phyloP scores from a whole-genome alignment of 176 grass and related monocot genomes.

The Ensete glaucum region DNA sequence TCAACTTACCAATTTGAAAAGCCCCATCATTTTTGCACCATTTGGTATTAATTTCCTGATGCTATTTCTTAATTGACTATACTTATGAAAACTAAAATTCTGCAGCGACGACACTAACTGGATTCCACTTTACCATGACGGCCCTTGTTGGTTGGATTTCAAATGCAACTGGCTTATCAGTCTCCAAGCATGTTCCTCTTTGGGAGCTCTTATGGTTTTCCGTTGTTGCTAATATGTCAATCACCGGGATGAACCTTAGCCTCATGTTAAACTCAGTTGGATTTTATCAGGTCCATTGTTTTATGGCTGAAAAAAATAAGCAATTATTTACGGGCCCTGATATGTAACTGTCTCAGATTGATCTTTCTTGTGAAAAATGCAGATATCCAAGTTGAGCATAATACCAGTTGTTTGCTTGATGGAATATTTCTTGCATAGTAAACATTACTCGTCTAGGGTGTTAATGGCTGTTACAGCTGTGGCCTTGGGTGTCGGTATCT shows the following conservation, averaged over 20 bases:
- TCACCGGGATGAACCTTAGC: slow-evolving; percentile 97
- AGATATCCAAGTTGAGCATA: slow-evolving; percentile 97
- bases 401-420: slow-evolving; percentile 89
- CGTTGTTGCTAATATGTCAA: slow-evolving; percentile 88
- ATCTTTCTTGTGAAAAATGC: slow-evolving; percentile 2
- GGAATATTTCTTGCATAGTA: slow-evolving; percentile 85
- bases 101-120: slow-evolving; percentile 83
- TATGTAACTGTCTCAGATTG: slow-evolving; percentile 1
- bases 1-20: neutral
- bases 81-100: neutral
- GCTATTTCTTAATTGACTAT: neutral
- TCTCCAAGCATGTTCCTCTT: slow-evolving; percentile 75
- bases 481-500: slow-evolving; percentile 75
- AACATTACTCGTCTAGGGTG: slow-evolving; percentile 73
- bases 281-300: slow-evolving; percentile 64
- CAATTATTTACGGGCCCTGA: neutral
- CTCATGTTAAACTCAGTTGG: slow-evolving; percentile 98
- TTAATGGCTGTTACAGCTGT: slow-evolving; percentile 67
- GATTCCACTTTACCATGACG: slow-evolving; percentile 92
- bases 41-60: neutral
- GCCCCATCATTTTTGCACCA: neutral
- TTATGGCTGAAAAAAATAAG: neutral
- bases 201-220: slow-evolving; percentile 98
- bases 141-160: slow-evolving; percentile 90
- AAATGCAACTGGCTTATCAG: slow-evolving; percentile 71